A percentile compares a stretch with the other conserved stretches of the same genome.
These are phyloP conservation scores for Chenopodium album DNA, from an alignment of 148 eudicot genomes.

Conservation along the genomic window DNA sequence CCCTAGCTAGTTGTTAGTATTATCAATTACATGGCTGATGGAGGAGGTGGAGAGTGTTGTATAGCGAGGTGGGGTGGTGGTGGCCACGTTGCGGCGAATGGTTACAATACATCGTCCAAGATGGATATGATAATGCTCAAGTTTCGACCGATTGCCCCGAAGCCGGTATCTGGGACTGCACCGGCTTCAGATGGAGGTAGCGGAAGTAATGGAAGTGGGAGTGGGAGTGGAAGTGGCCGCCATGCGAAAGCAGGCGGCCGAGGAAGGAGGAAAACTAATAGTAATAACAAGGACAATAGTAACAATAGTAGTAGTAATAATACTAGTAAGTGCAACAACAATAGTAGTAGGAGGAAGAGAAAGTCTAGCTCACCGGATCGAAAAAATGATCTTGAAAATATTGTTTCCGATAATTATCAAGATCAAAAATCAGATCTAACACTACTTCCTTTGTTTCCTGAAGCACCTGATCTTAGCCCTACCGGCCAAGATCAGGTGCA, in stretches of 20 bases:
- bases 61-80: conserved; percentile 24
- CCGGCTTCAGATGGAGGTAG: not conserved
- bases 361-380: conserved; percentile 14
- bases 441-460: conserved; percentile 22
- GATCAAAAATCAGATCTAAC: not conserved
- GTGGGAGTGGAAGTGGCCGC: not conserved
- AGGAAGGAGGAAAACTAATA: not conserved
- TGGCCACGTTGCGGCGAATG: not conserved
- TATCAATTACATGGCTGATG: not conserved
- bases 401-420: not conserved
- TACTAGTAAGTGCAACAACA: not conserved
- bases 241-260: conserved; percentile 12
- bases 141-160: conserved; percentile 24
- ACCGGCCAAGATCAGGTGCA: not conserved
- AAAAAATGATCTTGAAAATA: not conserved
- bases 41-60: conserved; percentile 18
- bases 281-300: not conserved
- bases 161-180: not conserved
- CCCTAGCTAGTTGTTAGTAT: not conserved
- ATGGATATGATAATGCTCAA: conserved; percentile 30
- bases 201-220: not conserved
- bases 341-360: not conserved
- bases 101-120: not conserved
- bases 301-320: not conserved
- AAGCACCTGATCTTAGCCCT: conserved; percentile 30